A percentile compares a stretch with the other conserved stretches of the same genome.
Conservation (phyloP, 1,284 basidiomycete species). For the Cryptococcus deneoformans region DNA sequence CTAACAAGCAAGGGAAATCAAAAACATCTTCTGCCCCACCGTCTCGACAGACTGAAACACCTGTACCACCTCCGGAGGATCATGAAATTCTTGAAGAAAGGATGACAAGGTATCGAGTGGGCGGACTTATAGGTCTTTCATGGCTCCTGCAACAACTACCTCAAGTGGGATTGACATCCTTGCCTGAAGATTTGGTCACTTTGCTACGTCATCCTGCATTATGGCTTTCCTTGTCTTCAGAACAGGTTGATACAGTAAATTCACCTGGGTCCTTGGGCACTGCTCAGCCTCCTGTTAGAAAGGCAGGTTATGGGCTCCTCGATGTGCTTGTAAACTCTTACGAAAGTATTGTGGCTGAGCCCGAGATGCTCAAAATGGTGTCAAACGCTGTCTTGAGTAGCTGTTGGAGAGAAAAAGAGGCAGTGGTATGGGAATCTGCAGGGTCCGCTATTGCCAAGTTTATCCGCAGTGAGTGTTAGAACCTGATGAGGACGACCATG, state of each 20-base stretch:
- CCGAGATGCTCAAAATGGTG: conserved; percentile 49
- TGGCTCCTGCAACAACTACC: conserved; percentile 52
- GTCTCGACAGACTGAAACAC: conserved; percentile 8
- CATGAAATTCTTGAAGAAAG: conserved; percentile 58
- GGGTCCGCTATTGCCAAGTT: conserved; percentile 68
- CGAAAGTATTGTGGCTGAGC: conserved; percentile 23
- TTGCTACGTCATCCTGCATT: conserved; percentile 35
- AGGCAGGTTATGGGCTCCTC: conserved; percentile 40
- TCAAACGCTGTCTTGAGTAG: conserved; percentile 64
- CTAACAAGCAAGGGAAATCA: conserved; percentile 18
- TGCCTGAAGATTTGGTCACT: conserved; percentile 22
- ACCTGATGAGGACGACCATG: not conserved
- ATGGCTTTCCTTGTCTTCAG: conserved; percentile 34
- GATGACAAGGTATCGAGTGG: conserved; percentile 65
- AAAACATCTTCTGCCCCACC: conserved; percentile 10
- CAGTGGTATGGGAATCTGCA: conserved; percentile 63
- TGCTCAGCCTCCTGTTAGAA: conserved; percentile 38
- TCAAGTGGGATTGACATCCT: conserved; percentile 11
- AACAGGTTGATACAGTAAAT: conserved; percentile 1
- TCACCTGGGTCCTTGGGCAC: conserved; percentile 12
- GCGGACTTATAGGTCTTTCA: conserved; percentile 65
- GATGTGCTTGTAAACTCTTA: conserved; percentile 26
- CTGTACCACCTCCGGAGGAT: conserved; percentile 25
- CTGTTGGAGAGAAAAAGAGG: conserved; percentile 73
- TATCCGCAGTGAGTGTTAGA: conserved; percentile 59